phyloP scores from a whole-genome alignment of 257 asterid genomes.

The Capsicum pubescens region DNA sequence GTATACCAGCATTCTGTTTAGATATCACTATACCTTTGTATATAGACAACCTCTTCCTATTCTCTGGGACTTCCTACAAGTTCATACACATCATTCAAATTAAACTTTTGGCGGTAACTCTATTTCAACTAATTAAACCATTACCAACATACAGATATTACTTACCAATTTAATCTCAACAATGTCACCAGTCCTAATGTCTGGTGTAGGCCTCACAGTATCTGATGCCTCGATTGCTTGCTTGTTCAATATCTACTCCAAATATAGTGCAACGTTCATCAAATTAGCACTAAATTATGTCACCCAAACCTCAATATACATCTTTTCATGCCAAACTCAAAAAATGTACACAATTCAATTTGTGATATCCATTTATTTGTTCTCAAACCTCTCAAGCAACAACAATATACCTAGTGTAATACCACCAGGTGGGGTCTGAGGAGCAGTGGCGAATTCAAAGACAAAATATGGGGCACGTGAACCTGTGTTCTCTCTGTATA shows the following conservation, averaged over 20 bases:
- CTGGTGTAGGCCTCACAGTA: slow-evolving; percentile 71
- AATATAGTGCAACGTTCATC: slow-evolving; percentile 29
- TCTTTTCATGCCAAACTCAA: neutral
- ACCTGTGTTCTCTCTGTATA: no score
- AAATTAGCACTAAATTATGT: slow-evolving; percentile 7
- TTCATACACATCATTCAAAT: slow-evolving; percentile 26
- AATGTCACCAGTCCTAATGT: slow-evolving; percentile 82
- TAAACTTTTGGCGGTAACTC: slow-evolving; percentile 22
- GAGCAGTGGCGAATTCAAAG: no score
- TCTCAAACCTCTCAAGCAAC: neutral
- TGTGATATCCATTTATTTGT: neutral
- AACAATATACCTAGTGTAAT: neutral
- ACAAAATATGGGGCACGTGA: no score
- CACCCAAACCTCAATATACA: neutral
- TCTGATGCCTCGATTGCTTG: slow-evolving; percentile 83
- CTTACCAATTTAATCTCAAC: slow-evolving; percentile 88
- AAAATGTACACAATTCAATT: neutral
- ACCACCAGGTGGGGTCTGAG: no score
- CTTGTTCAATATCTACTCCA: slow-evolving; percentile 73
- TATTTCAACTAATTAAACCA: neutral
- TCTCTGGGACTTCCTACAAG: slow-evolving; percentile 84
- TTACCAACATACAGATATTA: neutral
- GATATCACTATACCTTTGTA: slow-evolving; percentile 92
- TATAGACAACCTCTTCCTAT: slow-evolving; percentile 70
- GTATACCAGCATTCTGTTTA: slow-evolving; percentile 94